phyloP scores from a whole-genome alignment of 2,329 filamentous ascomycete genomes.

The Hymenoscyphus albidus region DNA sequence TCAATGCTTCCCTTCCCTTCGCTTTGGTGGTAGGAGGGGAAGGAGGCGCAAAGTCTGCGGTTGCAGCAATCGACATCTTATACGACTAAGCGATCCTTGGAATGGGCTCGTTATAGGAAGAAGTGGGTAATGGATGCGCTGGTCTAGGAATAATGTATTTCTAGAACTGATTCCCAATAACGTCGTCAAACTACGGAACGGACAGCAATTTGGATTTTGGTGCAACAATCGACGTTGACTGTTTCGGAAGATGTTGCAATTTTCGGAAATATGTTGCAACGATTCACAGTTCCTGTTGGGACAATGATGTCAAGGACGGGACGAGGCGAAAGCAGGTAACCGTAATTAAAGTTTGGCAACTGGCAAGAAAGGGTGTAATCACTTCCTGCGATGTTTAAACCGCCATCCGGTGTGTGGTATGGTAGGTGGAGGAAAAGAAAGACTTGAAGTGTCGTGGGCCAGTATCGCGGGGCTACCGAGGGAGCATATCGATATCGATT shows the following conservation, averaged over 20 bases:
- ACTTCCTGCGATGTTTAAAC: constrained; percentile 20
- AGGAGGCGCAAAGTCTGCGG: constrained; percentile 23
- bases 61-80: constrained; percentile 27
- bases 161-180: neutral
- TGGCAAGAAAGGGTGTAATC: constrained; percentile 21
- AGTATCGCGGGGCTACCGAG: constrained; percentile 29
- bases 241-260: neutral
- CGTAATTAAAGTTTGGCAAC: neutral
- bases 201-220: neutral
- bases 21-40: constrained; percentile 12
- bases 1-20: constrained; percentile 28
- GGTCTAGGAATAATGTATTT: neutral
- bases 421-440: constrained; percentile 10
- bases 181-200: neutral
- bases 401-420: constrained; percentile 15
- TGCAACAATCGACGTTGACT: neutral
- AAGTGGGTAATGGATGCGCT: neutral
- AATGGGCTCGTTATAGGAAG: neutral
- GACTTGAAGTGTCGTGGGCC: constrained; percentile 8
- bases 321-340: neutral
- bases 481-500: constrained; percentile 30
- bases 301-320: neutral
- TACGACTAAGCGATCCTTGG: neutral
- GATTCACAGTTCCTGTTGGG: neutral
- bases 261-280: neutral